These are phyloP conservation scores for Mycena kentingensis DNA, from an alignment of 768 basidiomycete genomes.

Conservation along the genomic window DNA sequence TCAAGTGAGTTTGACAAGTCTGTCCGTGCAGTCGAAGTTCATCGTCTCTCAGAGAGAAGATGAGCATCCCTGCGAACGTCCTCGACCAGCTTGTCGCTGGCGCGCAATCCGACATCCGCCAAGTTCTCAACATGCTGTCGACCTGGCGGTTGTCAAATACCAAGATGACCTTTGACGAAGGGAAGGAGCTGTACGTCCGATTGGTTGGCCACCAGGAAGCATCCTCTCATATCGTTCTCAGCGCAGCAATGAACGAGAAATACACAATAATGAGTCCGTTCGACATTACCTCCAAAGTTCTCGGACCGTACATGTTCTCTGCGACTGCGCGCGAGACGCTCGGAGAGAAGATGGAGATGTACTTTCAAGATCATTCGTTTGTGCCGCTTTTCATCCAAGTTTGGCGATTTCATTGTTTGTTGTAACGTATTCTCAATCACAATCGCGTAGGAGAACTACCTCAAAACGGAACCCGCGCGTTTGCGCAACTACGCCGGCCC, in stretches of 20 bases:
- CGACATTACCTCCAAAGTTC: constrained; percentile 83
- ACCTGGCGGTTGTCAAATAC: constrained; percentile 89
- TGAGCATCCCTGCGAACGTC: constrained; percentile 90
- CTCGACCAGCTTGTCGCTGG: constrained; percentile 89
- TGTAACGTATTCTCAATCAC: not conserved
- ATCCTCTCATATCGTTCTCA: constrained; percentile 31
- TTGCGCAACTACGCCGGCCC: constrained; percentile 60
- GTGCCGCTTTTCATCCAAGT: constrained; percentile 96
- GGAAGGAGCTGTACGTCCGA: constrained; percentile 78
- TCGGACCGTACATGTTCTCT: constrained; percentile 91
- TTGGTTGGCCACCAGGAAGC: not conserved
- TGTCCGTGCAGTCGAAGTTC: constrained; percentile 1
- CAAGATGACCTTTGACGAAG: constrained; percentile 88
- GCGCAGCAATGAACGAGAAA: constrained; percentile 89
- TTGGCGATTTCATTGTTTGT: constrained; percentile 8
- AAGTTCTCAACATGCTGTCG: constrained; percentile 96
- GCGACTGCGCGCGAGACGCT: constrained; percentile 77
- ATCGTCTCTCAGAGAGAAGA: constrained; percentile 67
- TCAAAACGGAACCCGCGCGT: constrained; percentile 76
- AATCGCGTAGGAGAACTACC: constrained; percentile 80
- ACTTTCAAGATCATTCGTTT: constrained; percentile 95
- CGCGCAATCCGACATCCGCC: constrained; percentile 94
- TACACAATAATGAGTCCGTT: constrained; percentile 90
- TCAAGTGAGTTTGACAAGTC: constrained; percentile 62
- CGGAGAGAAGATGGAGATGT: constrained; percentile 91